These are phyloP conservation scores for Verruconis gallopava DNA, from an alignment of 2,329 filamentous ascomycete genomes.

Conservation along the genomic window DNA sequence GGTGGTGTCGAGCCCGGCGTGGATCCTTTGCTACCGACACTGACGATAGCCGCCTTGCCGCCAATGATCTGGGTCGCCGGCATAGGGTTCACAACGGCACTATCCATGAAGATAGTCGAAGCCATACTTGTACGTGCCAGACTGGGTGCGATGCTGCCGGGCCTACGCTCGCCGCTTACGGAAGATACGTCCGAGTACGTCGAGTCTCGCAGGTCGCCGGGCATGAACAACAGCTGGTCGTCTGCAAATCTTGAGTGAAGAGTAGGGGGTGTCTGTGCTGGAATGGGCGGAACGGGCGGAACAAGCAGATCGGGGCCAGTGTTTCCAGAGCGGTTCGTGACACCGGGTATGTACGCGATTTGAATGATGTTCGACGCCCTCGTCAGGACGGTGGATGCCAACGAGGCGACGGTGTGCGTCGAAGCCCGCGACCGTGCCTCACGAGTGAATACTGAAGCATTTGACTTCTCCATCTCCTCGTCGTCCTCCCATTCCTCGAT, in stretches of 20 bases:
- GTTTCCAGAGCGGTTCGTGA: conserved; percentile 75
- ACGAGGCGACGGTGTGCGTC: conserved; percentile 75
- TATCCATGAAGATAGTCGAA: conserved; percentile 87
- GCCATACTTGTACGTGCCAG: conserved; percentile 51
- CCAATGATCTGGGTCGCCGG: conserved; percentile 79
- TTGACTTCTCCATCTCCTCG: conserved; percentile 43
- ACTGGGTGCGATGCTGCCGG: conserved; percentile 33
- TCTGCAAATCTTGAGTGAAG: conserved; percentile 44
- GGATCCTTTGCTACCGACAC: conserved; percentile 55
- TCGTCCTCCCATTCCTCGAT: conserved; percentile 44
- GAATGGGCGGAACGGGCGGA: conserved; percentile 88
- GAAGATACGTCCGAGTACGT: conserved; percentile 70
- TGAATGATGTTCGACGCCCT: conserved; percentile 98
- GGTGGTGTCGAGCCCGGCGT: conserved; percentile 48
- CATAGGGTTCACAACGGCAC: conserved; percentile 64
- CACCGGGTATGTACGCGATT: conserved; percentile 96
- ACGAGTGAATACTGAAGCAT: conserved; percentile 42
- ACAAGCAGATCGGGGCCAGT: conserved; percentile 65
- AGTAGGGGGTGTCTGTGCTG: conserved; percentile 46
- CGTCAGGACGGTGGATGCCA: conserved; percentile 89
- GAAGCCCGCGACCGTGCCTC: conserved; percentile 55
- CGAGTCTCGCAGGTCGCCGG: conserved; percentile 78
- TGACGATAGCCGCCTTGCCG: conserved; percentile 84
- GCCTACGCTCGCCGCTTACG: conserved; percentile 24
- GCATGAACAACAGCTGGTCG: conserved; percentile 88